Evolutionary conservation across 2,329 filamentous ascomycete species (phyloP), one percentile per base, ranked within the genome.

Genomic region (Claviceps sorghi): DNA sequence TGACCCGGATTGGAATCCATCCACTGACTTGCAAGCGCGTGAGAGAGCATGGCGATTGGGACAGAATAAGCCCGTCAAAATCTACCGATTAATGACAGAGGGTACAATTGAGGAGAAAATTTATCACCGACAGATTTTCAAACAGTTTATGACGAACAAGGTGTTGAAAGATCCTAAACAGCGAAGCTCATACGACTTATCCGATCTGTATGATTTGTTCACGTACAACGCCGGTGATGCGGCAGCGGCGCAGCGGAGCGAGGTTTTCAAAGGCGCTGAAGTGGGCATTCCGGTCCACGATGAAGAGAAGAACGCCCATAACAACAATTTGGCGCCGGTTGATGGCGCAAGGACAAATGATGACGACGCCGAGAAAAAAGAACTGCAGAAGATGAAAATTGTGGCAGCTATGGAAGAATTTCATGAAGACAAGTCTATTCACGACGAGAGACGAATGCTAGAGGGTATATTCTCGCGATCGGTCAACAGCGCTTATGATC

Each of bases 51-150:
- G 93, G 93, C 82, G 93, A 53, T 72, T 98, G 2, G 93, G 93
- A 0, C 93, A 98, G 69, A 96, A 94, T 67, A 84, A 86, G 51
- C 88, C 95, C 48, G 93, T 98, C 30, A 90, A 88, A 4, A 95
- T 98, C 22, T 98, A 96, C 65, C 85, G 94, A 38, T 76, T 98
- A n/a, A 95, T 98, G 86, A 95, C 88, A 4, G 88, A 91, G 5
- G 93, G 93, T 1, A 98, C 94, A 0, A 98, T 98, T 26, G 93
- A 98, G 64, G 93, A 98, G 67, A 98, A 98, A 71, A 98, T 98
- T 32, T 98, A 97, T 57, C 91, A 98, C 66, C 85, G 94, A 17
- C 93, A 98, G 63, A 93, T 98, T 49, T 98, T 95, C 75, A 98
- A 98, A 67, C 91, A 97, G 60, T 96, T 97, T 63, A 75, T 98